Evolutionary conservation across 2,329 filamentous ascomycete genomes (phyloP), one percentile per base, ranked within the genome.

Genomic region (Trichophyton simii): DNA sequence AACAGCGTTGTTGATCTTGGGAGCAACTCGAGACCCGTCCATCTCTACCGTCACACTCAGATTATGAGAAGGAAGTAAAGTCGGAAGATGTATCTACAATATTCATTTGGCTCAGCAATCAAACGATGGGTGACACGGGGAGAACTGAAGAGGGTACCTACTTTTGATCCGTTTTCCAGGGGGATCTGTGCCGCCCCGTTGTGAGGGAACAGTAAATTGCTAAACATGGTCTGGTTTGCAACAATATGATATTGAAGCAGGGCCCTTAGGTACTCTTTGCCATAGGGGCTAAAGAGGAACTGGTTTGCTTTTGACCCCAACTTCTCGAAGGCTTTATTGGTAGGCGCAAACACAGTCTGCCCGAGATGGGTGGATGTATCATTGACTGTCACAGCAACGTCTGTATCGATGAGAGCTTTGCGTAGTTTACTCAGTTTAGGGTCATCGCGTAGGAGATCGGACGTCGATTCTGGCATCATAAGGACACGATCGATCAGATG

Each of bases 391-490:
- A 55, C 18, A 13, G 50, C 50, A n/a, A 55, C 50, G 4, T 55
- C 50, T 22, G 50, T 55, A n/a, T 55, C 25, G 50, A 55, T 55
- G 50, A 55, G 50, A 55, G 50, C 50, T 55, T 20, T 28, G 18
- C 18, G 50, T 18, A 55, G 50, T 18, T 28, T 55, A 5, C 50
- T 55, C 50, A 55, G 8, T 6, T 55, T 7, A 15, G 50, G 50
- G n/a, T 55, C 50, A 20, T 28, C 50, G 7, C 50, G 50, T 11
- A 55, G 20, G 50, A 55, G 50, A 2, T 55, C 50, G 18, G 50
- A 55, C 15, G 50, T 55, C 50, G 50, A 55, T 22, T 55, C 50
- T 28, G 50, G 50, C 50, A 55, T 55, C 50, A 55, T 55, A 18
- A 55, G 50, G 6, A 55, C 50, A 7, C 50, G 50, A 9, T 55